These are phyloP conservation scores for Backusella sp. DNA, from an alignment of 192 early-diverging fungal species.

Conservation along the genomic window DNA sequence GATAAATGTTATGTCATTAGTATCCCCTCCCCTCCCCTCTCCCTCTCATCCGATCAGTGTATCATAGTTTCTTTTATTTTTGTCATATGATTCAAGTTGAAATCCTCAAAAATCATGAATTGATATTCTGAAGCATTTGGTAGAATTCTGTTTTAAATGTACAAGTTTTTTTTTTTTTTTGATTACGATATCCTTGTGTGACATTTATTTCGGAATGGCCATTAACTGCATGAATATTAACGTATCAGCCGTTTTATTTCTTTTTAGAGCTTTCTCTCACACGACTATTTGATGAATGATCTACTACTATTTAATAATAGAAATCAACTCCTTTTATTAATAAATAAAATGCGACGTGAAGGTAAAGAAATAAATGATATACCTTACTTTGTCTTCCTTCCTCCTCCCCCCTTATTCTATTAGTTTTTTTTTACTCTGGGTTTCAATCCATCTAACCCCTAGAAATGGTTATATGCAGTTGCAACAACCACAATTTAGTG, in stretches of 20 bases:
- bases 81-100: background rate
- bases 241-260: slow-evolving; percentile 3
- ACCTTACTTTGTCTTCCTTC: background rate
- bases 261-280: background rate
- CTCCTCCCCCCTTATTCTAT: background rate
- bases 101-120: background rate
- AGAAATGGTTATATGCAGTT: background rate
- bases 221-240: slow-evolving; percentile 6
- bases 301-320: background rate
- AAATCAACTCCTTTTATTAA: background rate
- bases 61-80: background rate
- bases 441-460: background rate
- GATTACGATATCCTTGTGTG: background rate
- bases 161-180: background rate
- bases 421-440: background rate
- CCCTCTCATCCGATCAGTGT: background rate
- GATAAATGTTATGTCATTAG: background rate
- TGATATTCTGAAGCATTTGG: background rate
- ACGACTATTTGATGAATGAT: background rate
- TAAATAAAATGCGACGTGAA: background rate
- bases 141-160: background rate
- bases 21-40: background rate
- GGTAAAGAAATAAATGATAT: background rate
- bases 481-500: background rate
- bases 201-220: background rate